Percentiles rank a stretch among this genome's conserved stretches.
Conservation (phyloP, 2,329 filamentous ascomycete genomes). For the Arthrobotrys conoides region DNA sequence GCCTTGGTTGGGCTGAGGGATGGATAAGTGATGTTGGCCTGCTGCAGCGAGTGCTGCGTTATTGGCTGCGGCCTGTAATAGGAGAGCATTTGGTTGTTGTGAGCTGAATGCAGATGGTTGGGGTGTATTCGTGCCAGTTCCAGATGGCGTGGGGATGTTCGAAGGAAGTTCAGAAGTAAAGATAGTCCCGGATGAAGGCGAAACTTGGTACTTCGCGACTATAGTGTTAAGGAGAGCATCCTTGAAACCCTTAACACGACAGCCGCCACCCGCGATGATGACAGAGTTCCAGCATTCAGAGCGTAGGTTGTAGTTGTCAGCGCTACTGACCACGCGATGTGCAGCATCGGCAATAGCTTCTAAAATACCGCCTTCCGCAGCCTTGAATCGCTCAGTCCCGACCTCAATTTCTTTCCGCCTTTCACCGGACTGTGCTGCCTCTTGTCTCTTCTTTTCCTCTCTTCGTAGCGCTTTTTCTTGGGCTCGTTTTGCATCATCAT, state of each 20-base stretch:
- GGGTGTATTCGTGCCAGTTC: slow-evolving; percentile 92
- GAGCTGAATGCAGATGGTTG: slow-evolving; percentile 73
- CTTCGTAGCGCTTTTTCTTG: slow-evolving; percentile 66
- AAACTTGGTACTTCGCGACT: slow-evolving; percentile 86
- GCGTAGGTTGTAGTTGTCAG: slow-evolving; percentile 87
- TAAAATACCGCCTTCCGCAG: slow-evolving; percentile 79
- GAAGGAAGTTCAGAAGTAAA: slow-evolving; percentile 97
- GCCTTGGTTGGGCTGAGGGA: slow-evolving; percentile 77
- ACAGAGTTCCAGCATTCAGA: slow-evolving; percentile 91
- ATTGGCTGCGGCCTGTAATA: slow-evolving; percentile 89
- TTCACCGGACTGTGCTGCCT: slow-evolving; percentile 66
- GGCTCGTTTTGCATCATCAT: slow-evolving; percentile 61
- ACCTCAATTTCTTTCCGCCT: slow-evolving; percentile 80
- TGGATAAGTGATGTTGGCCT: slow-evolving; percentile 67
- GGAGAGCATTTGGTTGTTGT: slow-evolving; percentile 86
- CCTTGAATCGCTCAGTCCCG: slow-evolving; percentile 80
- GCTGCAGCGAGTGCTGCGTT: slow-evolving; percentile 71
- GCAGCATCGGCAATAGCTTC: slow-evolving; percentile 87
- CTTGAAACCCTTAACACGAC: slow-evolving; percentile 81
- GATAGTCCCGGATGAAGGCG: slow-evolving; percentile 91
- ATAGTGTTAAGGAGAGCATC: slow-evolving; percentile 88
- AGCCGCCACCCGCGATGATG: slow-evolving; percentile 91
- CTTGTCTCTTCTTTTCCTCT: slow-evolving; percentile 69
- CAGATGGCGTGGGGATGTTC: slow-evolving; percentile 89
- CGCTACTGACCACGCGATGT: slow-evolving; percentile 84